Conservation (phyloP, 108 stramenopile genomes). For the Skeletonema tropicum region DNA sequence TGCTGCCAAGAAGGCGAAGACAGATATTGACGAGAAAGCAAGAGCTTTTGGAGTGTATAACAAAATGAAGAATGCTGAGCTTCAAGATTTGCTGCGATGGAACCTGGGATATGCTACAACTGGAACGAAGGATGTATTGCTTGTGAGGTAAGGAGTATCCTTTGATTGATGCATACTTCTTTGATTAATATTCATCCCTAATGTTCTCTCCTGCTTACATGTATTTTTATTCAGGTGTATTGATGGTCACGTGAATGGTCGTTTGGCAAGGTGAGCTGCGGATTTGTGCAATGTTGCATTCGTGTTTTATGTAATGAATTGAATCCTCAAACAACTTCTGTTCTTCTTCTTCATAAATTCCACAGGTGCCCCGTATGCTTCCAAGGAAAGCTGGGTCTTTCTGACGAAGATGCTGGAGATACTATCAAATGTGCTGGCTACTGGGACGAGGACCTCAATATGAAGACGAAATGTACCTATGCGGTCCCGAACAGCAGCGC, state of each 20-base stretch:
- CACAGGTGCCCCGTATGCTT: conserved; percentile 62
- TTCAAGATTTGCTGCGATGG: conserved; percentile 79
- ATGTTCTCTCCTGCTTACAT: not conserved
- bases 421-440: conserved; percentile 58
- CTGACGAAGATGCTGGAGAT: conserved; percentile 54
- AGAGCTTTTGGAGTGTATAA: conserved; percentile 46
- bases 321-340: no score
- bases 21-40: conserved; percentile 20
- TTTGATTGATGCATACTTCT: no score
- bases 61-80: conserved; percentile 54
- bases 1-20: conserved; percentile 53
- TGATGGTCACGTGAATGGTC: conserved; percentile 75
- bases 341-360: not conserved
- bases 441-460: conserved; percentile 66
- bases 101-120: conserved; percentile 60
- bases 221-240: conserved; percentile 47
- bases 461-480: conserved; percentile 28
- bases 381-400: conserved; percentile 62
- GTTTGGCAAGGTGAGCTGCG: conserved; percentile 49
- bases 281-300: no score
- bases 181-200: no score
- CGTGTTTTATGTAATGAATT: no score
- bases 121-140: conserved; percentile 71
- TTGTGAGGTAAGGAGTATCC: conserved; percentile 38
- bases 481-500: conserved; percentile 3